phyloP scores from a whole-genome alignment of 2,329 filamentous ascomycete genomes.

The Pleomassaria siparia region DNA sequence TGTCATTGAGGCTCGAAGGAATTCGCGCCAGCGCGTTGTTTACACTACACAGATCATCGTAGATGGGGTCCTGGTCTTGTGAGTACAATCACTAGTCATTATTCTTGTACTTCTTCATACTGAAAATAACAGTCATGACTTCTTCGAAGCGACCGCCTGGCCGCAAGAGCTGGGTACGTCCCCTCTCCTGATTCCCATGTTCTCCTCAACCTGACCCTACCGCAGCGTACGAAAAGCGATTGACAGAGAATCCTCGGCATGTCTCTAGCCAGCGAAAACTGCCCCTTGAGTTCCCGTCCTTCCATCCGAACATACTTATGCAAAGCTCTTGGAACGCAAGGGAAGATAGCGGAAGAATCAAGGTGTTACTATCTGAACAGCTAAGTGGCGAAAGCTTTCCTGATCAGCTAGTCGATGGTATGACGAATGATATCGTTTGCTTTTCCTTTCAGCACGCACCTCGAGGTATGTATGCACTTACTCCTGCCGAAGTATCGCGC shows the following conservation, averaged over 20 bases:
- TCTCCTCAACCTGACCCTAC: slow-evolving; percentile 7
- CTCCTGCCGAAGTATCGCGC: neutral
- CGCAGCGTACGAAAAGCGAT: slow-evolving; percentile 30
- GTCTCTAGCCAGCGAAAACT: slow-evolving; percentile 54
- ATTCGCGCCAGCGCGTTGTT: slow-evolving; percentile 26
- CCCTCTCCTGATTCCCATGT: slow-evolving; percentile 38
- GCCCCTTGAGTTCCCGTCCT: slow-evolving; percentile 69
- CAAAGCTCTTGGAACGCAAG: slow-evolving; percentile 72
- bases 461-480: slow-evolving; percentile 61
- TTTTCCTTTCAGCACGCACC: slow-evolving; percentile 89
- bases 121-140: slow-evolving; percentile 29
- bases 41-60: slow-evolving; percentile 33
- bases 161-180: slow-evolving; percentile 36
- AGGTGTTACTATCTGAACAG: slow-evolving; percentile 70
- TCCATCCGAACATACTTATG: slow-evolving; percentile 68
- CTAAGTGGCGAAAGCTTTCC: slow-evolving; percentile 53
- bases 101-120: slow-evolving; percentile 1
- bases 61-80: slow-evolving; percentile 34
- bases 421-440: slow-evolving; percentile 70
- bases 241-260: slow-evolving; percentile 39
- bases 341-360: slow-evolving; percentile 74
- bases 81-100: slow-evolving; percentile 6
- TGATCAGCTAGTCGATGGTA: slow-evolving; percentile 53
- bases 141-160: slow-evolving; percentile 29
- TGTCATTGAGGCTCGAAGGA: slow-evolving; percentile 28